Evolutionary conservation across 371 early-diverging fungal species (phyloP), one percentile per base, ranked within the genome.

Genomic region (Actinomortierella wolfii): DNA sequence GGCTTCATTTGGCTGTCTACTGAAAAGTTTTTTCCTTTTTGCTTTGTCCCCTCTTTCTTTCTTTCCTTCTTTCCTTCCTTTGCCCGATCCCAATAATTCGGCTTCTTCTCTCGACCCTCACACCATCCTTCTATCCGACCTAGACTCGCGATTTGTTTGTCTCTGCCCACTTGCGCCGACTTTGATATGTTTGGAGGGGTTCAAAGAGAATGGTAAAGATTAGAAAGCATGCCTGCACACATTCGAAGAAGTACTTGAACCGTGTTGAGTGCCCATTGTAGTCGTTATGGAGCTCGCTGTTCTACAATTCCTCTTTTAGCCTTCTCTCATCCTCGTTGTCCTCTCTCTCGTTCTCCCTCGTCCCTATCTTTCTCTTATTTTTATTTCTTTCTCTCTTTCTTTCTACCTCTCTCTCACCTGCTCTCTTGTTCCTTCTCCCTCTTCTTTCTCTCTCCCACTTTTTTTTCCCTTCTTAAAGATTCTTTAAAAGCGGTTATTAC

Each of bases 341-440:
- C 48, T 17, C 39, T 39, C 25, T 54, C 46, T 23, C 15, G 14
- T 43, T 21, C 43, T 47, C 46, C 39, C 54, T 18, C 15, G 43
- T 29, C 47, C 1, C 41, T 41, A 8, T 39, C 46, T 42, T 49
- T 41, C 24, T 23, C 24, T 61, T 55, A 28, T 28, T 48, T 21
- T 4, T 55, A 24, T 50, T 46, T 34, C 46, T 28, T 21, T 5
- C 17, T 34, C 5, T 15, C 17, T n/a, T 34, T n/a, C 40, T 57
- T 39, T 54, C 46, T 50, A 49, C 43, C 50, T 51, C 29, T 46
- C 24, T 61, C 26, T n/a, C 59, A 52, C 47, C 59, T 45, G 41
- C 55, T 48, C 48, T 49, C 54, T 42, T 57, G 46, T 48, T 39
- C 26, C 17, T 15, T 34, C 20, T 51, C 50, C 39, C 41, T 44